Conservation (phyloP, 164 flowering plant species). For the Sedum album region DNA sequence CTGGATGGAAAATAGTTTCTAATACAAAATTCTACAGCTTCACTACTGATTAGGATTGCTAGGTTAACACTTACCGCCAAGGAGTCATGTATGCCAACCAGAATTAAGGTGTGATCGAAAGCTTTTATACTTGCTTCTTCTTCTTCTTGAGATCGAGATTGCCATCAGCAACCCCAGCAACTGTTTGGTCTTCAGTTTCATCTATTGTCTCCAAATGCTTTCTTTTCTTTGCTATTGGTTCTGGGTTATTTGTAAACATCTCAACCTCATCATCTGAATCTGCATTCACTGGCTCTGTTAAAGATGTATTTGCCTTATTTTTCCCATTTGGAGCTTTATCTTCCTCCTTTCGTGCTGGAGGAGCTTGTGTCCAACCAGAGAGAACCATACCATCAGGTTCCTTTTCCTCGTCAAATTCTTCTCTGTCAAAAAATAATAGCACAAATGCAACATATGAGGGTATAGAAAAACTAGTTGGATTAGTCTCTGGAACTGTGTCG, state of each 20-base stretch:
- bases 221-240: constrained; percentile 14
- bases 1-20: not conserved
- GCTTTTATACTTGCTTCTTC: not conserved
- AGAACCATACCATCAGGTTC: no score
- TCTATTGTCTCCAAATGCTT: constrained; percentile 27
- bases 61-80: not conserved
- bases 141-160: not conserved
- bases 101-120: not conserved
- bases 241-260: constrained; percentile 20
- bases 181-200: not conserved
- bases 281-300: constrained; percentile 16
- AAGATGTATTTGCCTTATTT: constrained; percentile 35
- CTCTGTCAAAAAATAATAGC: no score
- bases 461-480: not conserved
- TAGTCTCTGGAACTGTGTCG: no score
- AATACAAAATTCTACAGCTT: not conserved
- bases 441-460: not conserved
- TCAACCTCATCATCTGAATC: constrained; percentile 34
- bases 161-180: not conserved
- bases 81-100: not conserved
- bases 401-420: constrained; percentile 91
- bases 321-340: constrained; percentile 34
- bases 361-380: no score
- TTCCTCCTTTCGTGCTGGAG: no score
- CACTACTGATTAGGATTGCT: not conserved